A percentile compares a stretch with the other conserved stretches of the same genome.
Conservation (phyloP, 768 basidiomycete genomes). For the Tylopilus vinaceipallidus region DNA sequence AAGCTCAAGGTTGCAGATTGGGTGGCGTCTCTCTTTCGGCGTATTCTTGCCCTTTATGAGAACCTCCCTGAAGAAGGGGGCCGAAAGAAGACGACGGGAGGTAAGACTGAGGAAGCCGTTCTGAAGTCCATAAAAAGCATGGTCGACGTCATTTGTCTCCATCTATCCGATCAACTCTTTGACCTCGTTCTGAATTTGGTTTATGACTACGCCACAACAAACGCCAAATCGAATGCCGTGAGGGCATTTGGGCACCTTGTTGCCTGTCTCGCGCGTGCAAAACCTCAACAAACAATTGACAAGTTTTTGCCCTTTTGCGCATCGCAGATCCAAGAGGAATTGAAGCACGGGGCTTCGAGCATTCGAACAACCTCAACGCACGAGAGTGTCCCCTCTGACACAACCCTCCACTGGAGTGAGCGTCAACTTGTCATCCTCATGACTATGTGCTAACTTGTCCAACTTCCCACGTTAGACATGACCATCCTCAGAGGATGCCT, state of each 20-base stretch:
- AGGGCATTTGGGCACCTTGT: conserved; percentile 87
- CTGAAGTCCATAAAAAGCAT: conserved; percentile 78
- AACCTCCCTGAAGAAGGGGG: conserved; percentile 96
- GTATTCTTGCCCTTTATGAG: conserved; percentile 81
- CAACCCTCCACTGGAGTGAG: conserved; percentile 92
- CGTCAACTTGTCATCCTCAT: not conserved
- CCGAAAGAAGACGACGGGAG: conserved; percentile 77
- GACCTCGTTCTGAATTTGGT: conserved; percentile 83
- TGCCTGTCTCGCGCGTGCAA: conserved; percentile 75
- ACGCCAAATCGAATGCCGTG: conserved; percentile 89
- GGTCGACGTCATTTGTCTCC: conserved; percentile 77
- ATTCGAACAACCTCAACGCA: conserved; percentile 76
- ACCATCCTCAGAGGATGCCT: conserved; percentile 80
- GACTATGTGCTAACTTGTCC: not conserved
- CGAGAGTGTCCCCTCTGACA: conserved; percentile 75
- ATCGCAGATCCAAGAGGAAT: conserved; percentile 75
- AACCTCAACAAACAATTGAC: conserved; percentile 70
- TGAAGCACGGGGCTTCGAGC: conserved; percentile 88
- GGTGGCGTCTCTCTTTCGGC: conserved; percentile 74
- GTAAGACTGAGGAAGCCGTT: conserved; percentile 73
- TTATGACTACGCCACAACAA: conserved; percentile 84
- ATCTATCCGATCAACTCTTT: conserved; percentile 63
- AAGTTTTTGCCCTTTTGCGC: conserved; percentile 80
- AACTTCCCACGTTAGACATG: conserved; percentile 50
- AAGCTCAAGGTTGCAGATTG: conserved; percentile 51